Conservation (phyloP, 1,284 basidiomycete genomes). For the Leccinum subrobustum region DNA sequence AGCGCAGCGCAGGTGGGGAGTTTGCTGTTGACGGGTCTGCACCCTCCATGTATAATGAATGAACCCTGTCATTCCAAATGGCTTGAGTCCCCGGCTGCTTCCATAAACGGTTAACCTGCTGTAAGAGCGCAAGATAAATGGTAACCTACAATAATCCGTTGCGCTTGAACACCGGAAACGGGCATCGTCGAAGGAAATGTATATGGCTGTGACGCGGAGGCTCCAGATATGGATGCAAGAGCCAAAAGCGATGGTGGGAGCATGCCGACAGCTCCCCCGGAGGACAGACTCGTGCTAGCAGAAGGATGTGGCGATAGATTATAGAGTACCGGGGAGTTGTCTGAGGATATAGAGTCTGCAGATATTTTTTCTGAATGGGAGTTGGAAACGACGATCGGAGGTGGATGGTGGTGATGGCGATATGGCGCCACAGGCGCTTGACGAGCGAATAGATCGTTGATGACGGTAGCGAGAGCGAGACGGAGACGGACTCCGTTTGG, state of each 20-base stretch:
- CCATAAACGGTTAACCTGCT: slow-evolving; percentile 1
- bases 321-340: slow-evolving; percentile 24
- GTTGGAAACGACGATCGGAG: slow-evolving; percentile 29
- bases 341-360: slow-evolving; percentile 20
- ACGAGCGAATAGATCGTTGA: slow-evolving; percentile 77
- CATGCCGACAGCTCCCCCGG: slow-evolving; percentile 5
- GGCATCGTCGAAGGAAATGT: slow-evolving; percentile 5
- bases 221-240: slow-evolving; percentile 39
- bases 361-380: slow-evolving; percentile 28
- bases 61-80: slow-evolving; percentile 43
- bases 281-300: slow-evolving; percentile 26
- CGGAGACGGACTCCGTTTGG: slow-evolving; percentile 80
- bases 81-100: slow-evolving; percentile 19
- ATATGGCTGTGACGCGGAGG: slow-evolving; percentile 7
- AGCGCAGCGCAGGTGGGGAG: slow-evolving; percentile 61
- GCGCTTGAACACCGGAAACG: slow-evolving; percentile 11
- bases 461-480: slow-evolving; percentile 65
- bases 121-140: background rate
- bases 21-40: slow-evolving; percentile 61
- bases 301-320: slow-evolving; percentile 31
- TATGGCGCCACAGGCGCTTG: slow-evolving; percentile 56
- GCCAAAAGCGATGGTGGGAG: slow-evolving; percentile 40
- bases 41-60: slow-evolving; percentile 56
- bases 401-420: slow-evolving; percentile 42
- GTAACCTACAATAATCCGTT: slow-evolving; percentile 17